Percentiles rank a stretch among this genome's conserved stretches.
phyloP scores from a whole-genome alignment of 768 basidiomycete species.

The Xerocomellus dryophilus region DNA sequence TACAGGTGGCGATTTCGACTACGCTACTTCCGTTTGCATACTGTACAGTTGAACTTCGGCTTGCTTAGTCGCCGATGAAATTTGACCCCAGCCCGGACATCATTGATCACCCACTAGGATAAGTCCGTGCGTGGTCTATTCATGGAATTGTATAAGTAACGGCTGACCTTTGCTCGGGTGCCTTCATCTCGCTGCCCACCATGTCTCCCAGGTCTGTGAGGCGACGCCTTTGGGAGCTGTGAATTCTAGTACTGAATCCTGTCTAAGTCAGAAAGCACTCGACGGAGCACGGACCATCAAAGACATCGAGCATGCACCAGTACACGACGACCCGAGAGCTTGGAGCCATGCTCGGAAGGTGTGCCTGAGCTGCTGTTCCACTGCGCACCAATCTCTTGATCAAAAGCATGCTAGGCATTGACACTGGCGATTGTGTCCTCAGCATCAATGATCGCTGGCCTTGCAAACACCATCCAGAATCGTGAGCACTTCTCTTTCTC shows the following conservation, averaged over 20 bases:
- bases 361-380: background rate
- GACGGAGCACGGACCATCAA: background rate
- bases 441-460: slow-evolving; percentile 27
- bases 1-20: background rate
- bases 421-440: slow-evolving; percentile 28
- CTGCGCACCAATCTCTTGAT: background rate
- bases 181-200: background rate
- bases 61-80: slow-evolving; percentile 1
- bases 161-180: background rate
- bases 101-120: background rate
- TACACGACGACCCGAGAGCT: slow-evolving; percentile 57
- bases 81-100: background rate
- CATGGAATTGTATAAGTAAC: slow-evolving; percentile 2
- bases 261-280: background rate
- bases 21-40: background rate
- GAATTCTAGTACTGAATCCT: background rate
- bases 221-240: background rate
- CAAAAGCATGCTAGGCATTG: slow-evolving; percentile 14
- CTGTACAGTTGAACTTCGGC: background rate
- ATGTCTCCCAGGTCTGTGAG: slow-evolving; percentile 15
- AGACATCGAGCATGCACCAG: slow-evolving; percentile 40
- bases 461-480: slow-evolving; percentile 28
- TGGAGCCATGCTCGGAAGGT: slow-evolving; percentile 61
- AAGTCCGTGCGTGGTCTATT: slow-evolving; percentile 1
- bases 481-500: slow-evolving; percentile 15